These are phyloP conservation scores for Rhipidocladum racemiflorum DNA, from an alignment of 176 grass and related monocot species.

Conservation along the genomic window DNA sequence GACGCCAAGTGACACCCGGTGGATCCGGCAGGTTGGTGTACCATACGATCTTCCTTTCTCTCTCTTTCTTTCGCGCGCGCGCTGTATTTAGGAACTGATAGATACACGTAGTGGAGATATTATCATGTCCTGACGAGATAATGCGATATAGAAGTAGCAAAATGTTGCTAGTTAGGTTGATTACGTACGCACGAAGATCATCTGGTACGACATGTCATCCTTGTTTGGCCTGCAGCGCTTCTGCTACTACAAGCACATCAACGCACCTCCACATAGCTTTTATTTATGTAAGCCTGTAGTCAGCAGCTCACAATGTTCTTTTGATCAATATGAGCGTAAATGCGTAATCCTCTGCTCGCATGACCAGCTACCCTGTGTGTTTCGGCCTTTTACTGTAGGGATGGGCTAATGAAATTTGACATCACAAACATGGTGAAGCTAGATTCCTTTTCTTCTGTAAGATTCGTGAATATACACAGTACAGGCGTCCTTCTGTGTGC, in stretches of 20 bases:
- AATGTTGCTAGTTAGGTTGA: background rate
- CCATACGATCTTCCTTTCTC: background rate
- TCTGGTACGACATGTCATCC: background rate
- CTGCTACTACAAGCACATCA: background rate
- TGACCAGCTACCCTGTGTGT: too few relatives aligned
- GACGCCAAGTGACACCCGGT: conserved; percentile 19
- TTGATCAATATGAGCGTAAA: background rate
- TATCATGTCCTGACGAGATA: background rate
- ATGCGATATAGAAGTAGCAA: background rate
- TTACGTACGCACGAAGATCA: background rate
- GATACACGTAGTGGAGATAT: background rate
- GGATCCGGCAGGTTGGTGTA: conserved; percentile 19
- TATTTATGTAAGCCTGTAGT: background rate
- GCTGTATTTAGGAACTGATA: too few relatives aligned
- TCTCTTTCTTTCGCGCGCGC: background rate
- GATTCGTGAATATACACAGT: background rate
- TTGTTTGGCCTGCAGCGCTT: background rate
- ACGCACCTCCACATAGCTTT: background rate
- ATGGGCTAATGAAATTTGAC: too few relatives aligned
- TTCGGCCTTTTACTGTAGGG: too few relatives aligned
- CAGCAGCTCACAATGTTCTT: background rate
- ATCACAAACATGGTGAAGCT: too few relatives aligned
- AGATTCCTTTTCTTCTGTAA: background rate
- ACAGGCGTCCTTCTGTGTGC: background rate
- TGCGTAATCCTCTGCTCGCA: too few relatives aligned